A percentile compares a stretch with the other conserved stretches of the same genome.
Evolutionary conservation across 192 early-diverging fungal genomes (phyloP).

Genomic region (Coemansia furcata): DNA sequence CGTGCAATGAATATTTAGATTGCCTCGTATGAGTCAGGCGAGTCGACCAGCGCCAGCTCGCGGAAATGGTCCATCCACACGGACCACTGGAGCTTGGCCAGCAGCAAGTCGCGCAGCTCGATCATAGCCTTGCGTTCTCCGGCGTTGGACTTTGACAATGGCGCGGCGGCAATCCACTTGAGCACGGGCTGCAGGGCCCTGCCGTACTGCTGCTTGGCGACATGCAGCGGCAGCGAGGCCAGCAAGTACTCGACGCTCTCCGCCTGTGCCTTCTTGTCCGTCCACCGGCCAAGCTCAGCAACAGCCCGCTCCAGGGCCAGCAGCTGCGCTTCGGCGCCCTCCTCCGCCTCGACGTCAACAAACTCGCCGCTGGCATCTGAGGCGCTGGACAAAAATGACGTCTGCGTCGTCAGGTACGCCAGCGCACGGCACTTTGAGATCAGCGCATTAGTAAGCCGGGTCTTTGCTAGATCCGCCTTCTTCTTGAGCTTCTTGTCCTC

Average conservation of each 20-base stretch:
- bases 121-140: constrained; percentile 58
- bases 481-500: constrained; percentile 59
- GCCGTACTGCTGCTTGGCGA: constrained; percentile 58
- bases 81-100: constrained; percentile 65
- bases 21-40: constrained; percentile 22
- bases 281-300: constrained; percentile 62
- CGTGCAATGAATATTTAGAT: too few relatives aligned
- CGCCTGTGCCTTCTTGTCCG: constrained; percentile 43
- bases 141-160: constrained; percentile 50
- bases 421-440: constrained; percentile 57
- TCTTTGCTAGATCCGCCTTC: constrained; percentile 74
- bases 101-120: constrained; percentile 56
- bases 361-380: constrained; percentile 43
- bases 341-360: constrained; percentile 36
- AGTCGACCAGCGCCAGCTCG: constrained; percentile 11
- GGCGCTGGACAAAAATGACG: constrained; percentile 4
- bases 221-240: constrained; percentile 58
- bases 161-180: constrained; percentile 65
- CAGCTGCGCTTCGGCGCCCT: constrained; percentile 9
- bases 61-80: constrained; percentile 63
- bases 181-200: constrained; percentile 71
- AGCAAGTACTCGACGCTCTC: constrained; percentile 56
- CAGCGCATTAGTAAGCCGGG: constrained; percentile 63
- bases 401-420: constrained; percentile 25
- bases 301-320: constrained; percentile 59